Conservation (phyloP, 441 rosid genomes). For the Viola pubescens region DNA sequence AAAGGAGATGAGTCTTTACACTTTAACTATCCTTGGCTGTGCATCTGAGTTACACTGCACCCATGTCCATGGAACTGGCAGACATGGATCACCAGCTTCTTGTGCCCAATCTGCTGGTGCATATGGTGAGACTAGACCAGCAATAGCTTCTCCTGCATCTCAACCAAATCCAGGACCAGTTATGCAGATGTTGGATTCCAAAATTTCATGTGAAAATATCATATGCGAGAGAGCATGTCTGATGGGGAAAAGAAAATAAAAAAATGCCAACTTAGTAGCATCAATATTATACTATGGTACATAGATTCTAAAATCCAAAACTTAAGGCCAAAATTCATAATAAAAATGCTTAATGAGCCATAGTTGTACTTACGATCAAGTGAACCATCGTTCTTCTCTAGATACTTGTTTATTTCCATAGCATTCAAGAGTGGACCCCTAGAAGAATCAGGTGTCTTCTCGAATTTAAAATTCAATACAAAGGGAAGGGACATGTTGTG, state of each 20-base stretch:
- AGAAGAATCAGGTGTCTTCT: slow-evolving; percentile 73
- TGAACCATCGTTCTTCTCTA: slow-evolving; percentile 69
- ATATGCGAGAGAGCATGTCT: not conserved
- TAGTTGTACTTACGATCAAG: slow-evolving; percentile 52
- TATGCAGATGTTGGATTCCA: slow-evolving; percentile 8
- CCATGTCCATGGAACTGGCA: slow-evolving; percentile 96
- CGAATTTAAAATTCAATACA: slow-evolving; percentile 71
- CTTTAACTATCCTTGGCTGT: slow-evolving; percentile 47
- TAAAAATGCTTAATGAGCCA: not conserved
- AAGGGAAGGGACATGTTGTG: slow-evolving; percentile 69
- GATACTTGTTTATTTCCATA: slow-evolving; percentile 70
- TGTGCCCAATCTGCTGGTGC: slow-evolving; percentile 68
- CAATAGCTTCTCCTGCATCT: slow-evolving; percentile 50
- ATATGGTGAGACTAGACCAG: slow-evolving; percentile 40
- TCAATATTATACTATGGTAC: slow-evolving; percentile 2
- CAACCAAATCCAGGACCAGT: slow-evolving; percentile 23
- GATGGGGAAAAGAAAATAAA: not conserved
- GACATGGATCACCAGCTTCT: slow-evolving; percentile 98
- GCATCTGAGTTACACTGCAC: slow-evolving; percentile 62
- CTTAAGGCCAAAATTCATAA: slow-evolving; percentile 2
- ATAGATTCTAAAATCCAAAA: slow-evolving; percentile 3
- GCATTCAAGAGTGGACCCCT: slow-evolving; percentile 94
- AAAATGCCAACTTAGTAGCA: slow-evolving; percentile 3
- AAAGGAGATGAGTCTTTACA: slow-evolving; percentile 42
- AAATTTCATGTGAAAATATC: not conserved